Conservation (phyloP, 2,329 filamentous ascomycete genomes). For the Trichoderma cornu-damae region DNA sequence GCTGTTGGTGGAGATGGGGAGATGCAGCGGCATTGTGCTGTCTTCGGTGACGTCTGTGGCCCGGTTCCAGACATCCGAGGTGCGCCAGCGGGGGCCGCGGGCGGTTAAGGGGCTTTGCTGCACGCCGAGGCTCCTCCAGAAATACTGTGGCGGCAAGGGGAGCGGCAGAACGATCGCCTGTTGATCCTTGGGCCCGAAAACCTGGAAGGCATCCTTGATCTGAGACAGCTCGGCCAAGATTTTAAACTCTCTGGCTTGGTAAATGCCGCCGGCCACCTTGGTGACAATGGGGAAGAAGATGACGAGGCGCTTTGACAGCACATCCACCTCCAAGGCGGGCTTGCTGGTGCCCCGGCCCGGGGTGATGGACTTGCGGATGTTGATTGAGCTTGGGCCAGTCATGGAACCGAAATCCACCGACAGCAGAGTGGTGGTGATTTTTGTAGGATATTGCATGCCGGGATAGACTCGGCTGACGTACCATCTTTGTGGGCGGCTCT, state of each 20-base stretch:
- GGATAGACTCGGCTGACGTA: not conserved
- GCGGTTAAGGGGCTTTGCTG: constrained; percentile 31
- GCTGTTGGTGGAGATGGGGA: constrained; percentile 17
- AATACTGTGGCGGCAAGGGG: constrained; percentile 45
- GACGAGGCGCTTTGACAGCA: constrained; percentile 27
- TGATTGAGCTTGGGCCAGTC: constrained; percentile 50
- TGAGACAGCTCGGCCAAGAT: constrained; percentile 42
- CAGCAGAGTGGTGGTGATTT: constrained; percentile 39
- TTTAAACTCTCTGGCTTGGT: constrained; percentile 33
- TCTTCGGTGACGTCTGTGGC: constrained; percentile 42
- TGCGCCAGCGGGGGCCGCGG: constrained; percentile 35
- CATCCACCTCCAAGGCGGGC: constrained; percentile 31
- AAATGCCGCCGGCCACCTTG: constrained; percentile 9
- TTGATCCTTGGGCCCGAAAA: constrained; percentile 29
- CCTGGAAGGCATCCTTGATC: constrained; percentile 41
- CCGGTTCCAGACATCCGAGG: constrained; percentile 45
- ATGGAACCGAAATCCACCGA: constrained; percentile 60
- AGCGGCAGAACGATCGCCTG: constrained; percentile 42
- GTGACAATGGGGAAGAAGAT: constrained; percentile 30
- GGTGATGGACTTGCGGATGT: constrained; percentile 47
- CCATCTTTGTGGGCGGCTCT: not conserved
- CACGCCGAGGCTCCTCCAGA: constrained; percentile 34
- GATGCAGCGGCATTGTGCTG: constrained; percentile 27
- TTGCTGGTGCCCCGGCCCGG: not conserved
- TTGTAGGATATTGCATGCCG: constrained; percentile 25